Evolutionary conservation across 805 yeast species (phyloP), one percentile per base, ranked within the genome.

Genomic region (Starmerella kuoi): DNA sequence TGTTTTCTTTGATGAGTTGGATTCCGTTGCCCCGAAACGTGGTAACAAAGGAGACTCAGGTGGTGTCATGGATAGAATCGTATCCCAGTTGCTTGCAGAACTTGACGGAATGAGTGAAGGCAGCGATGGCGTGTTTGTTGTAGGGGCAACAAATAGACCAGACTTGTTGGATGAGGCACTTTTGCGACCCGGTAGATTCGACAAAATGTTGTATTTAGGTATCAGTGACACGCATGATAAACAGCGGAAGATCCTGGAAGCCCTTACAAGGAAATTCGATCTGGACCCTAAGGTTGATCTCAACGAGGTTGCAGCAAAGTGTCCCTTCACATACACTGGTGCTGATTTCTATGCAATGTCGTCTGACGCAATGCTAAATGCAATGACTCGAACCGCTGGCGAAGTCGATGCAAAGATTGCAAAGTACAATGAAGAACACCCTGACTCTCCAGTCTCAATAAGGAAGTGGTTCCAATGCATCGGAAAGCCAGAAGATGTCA

Each of bases 21-120:
- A 91, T 63, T 86, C 96, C 1, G 96, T 91, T 1, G 98, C 98
- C 0, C 97, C 97, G 2, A 88, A 91, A 60, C 77, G 97, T 66
- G 98, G 98, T 23, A 87, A 88, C 59, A 96, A 91, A 57, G 97
- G 98, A 20, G 98, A 91, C 61, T 86, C 96, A 2, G 97, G 97
- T 15, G 98, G 97, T 52, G 97, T 91, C 2, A 91, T 91, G 98
- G 98, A 91, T 59, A 73, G 98, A 61, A 91, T 91, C 50, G 98
- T 91, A 0, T 87, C 96, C 0, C 98, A 91, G 60, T 65, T 91
- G 31, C 67, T 91, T 40, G 95, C 97, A 0, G 98, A 91, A 60
- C 67, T 91, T 34, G 98, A 91, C 58, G 97, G 97, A 21, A 88
- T 88, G 96, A 59, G 66, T 12, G 79, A 79, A 8, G 80, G 80